These are phyloP conservation scores for Haematococcus sp. DNA, from an alignment of 139 green algal genomes.

Conservation along the genomic window DNA sequence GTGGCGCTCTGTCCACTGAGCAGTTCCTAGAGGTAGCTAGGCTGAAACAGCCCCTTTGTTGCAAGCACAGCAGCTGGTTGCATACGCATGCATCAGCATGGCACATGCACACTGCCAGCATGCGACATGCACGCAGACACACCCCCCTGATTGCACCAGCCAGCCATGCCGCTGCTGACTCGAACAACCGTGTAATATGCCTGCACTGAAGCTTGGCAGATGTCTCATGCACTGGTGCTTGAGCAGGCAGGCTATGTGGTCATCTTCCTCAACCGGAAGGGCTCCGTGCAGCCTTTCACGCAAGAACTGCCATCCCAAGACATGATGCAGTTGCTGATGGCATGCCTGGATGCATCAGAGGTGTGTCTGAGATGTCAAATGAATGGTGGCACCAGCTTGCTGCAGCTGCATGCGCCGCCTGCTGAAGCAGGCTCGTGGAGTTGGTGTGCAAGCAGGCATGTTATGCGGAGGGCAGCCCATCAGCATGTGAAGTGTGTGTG, in stretches of 20 bases:
- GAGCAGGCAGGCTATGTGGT: conserved; percentile 88
- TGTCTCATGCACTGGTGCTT: too few relatives aligned
- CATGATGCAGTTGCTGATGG: conserved; percentile 27
- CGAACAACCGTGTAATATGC: too few relatives aligned
- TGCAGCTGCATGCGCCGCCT: too few relatives aligned
- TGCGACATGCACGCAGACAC: neutral
- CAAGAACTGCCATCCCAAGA: conserved; percentile 33
- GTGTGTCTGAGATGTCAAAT: too few relatives aligned
- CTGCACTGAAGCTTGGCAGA: neutral
- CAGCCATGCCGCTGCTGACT: neutral
- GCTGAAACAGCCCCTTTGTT: neutral
- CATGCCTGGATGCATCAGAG: too few relatives aligned
- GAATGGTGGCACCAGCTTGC: too few relatives aligned
- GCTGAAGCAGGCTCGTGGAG: neutral
- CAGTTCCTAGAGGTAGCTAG: conserved; percentile 66
- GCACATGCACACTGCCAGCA: neutral
- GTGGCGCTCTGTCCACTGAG: conserved; percentile 87
- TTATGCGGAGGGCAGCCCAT: neutral
- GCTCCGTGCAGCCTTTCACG: conserved; percentile 86
- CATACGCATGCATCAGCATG: neutral
- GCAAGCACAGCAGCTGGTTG: neutral
- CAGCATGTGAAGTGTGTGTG: too few relatives aligned
- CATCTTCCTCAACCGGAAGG: conserved; percentile 83
- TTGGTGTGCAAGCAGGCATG: neutral
- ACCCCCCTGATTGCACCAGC: too few relatives aligned